Conservation (phyloP, 352 stramenopile genomes). For the Blastocystis sp. region DNA sequence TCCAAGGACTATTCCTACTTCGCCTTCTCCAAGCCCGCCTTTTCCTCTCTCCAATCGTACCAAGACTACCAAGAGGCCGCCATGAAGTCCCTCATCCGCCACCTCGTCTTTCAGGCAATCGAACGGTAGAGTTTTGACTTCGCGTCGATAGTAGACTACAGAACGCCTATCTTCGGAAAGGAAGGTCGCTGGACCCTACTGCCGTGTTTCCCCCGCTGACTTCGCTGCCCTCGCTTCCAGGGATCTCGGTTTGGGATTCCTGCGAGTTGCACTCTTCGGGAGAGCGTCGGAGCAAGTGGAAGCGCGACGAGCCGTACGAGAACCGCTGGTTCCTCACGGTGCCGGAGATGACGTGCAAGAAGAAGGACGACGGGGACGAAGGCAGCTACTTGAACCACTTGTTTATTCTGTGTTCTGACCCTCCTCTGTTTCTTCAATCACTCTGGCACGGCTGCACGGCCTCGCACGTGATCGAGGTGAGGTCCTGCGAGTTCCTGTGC, state of each 20-base stretch:
- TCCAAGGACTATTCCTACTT: background rate
- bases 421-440: background rate
- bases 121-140: background rate
- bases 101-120: background rate
- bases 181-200: background rate
- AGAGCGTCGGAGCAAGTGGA: too few species aligned
- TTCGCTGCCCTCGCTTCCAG: background rate
- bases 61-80: background rate
- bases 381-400: slow-evolving; percentile 3
- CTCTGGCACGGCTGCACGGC: slow-evolving; percentile 37
- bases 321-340: background rate
- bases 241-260: background rate
- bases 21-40: background rate
- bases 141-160: background rate
- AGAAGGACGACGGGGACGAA: background rate
- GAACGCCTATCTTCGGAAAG: background rate
- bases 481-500: background rate
- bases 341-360: background rate
- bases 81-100: background rate
- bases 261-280: background rate
- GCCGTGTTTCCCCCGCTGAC: background rate
- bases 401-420: background rate
- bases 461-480: background rate
- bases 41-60: slow-evolving; percentile 9
- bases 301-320: too few species aligned